phyloP scores from a whole-genome alignment of 2,329 filamentous ascomycete species.

The Hypoxylon sp. region DNA sequence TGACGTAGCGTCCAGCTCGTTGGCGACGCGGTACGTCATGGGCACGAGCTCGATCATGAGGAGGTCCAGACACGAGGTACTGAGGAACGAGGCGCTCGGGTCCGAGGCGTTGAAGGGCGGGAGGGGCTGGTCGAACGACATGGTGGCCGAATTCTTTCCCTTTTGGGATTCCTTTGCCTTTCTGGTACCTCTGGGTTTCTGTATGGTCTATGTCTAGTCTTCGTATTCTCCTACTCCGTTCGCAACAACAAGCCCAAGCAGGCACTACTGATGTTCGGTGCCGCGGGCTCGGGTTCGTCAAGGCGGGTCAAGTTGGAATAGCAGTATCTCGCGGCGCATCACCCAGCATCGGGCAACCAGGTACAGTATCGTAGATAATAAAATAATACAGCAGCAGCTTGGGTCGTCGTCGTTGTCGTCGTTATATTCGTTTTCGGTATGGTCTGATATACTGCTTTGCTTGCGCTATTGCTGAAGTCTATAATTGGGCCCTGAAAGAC shows the following conservation, averaged over 20 bases:
- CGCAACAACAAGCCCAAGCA: not conserved
- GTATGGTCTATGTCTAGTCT: not conserved
- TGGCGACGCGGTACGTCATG: slow-evolving; percentile 86
- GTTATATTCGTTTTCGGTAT: not conserved
- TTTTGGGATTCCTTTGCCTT: slow-evolving; percentile 4
- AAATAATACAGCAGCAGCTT: not conserved
- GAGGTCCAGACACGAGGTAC: slow-evolving; percentile 89
- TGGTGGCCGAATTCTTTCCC: slow-evolving; percentile 51
- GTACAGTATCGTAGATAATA: not conserved
- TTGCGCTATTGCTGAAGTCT: not conserved
- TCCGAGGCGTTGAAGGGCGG: slow-evolving; percentile 79
- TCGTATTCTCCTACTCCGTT: too few relatives aligned
- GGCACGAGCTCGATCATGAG: slow-evolving; percentile 97
- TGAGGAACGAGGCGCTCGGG: slow-evolving; percentile 80
- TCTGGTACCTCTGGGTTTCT: slow-evolving; percentile 1
- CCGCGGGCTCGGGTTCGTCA: not conserved
- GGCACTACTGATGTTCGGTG: not conserved
- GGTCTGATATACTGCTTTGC: not conserved
- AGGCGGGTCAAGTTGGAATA: not conserved
- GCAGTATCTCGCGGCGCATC: slow-evolving; percentile 27
- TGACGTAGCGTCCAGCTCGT: slow-evolving; percentile 70
- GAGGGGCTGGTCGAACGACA: slow-evolving; percentile 79
- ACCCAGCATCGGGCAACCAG: not conserved
- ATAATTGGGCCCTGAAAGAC: not conserved
- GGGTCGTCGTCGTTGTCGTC: not conserved